Conservation (phyloP, 2,329 filamentous ascomycete genomes). For the Scedosporium apiospermum region DNA sequence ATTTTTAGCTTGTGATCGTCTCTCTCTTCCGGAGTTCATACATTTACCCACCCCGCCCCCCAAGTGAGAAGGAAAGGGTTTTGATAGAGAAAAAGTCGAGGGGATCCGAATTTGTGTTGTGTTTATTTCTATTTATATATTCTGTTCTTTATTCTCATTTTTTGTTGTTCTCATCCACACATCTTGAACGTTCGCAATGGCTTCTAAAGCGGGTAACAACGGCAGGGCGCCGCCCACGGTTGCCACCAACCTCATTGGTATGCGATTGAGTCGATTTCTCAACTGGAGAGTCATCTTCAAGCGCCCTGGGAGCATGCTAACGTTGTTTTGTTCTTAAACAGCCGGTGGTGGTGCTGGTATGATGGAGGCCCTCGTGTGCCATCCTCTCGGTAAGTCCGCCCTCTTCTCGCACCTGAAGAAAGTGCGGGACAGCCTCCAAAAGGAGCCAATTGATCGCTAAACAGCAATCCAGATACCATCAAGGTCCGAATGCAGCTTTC, state of each 20-base stretch:
- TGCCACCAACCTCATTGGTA: constrained; percentile 87
- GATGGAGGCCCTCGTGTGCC: constrained; percentile 97
- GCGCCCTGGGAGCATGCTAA: constrained; percentile 96
- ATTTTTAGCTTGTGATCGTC: background rate
- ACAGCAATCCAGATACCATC: constrained; percentile 62
- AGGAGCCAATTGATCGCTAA: constrained; percentile 7
- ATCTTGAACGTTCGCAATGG: constrained; percentile 16
- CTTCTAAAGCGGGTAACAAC: constrained; percentile 23
- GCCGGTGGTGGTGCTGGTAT: constrained; percentile 95
- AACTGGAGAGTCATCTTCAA: constrained; percentile 72
- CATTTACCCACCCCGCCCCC: background rate
- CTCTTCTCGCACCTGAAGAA: constrained; percentile 3
- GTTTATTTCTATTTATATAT: background rate
- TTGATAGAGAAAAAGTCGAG: background rate
- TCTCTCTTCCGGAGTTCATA: no score
- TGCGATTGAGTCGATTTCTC: constrained; percentile 16
- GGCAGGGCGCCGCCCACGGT: constrained; percentile 73
- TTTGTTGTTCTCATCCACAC: constrained; percentile 5
- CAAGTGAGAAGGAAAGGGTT: background rate
- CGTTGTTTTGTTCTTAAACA: constrained; percentile 43
- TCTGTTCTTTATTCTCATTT: constrained; percentile 6
- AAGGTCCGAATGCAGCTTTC: constrained; percentile 99
- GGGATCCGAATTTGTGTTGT: background rate
- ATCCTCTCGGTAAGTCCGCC: constrained; percentile 67
- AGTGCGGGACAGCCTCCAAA: constrained; percentile 13